Percentiles rank a stretch among this genome's conserved stretches.
Evolutionary conservation across 1,284 basidiomycete genomes (phyloP).

Genomic region (Tilletia indica): DNA sequence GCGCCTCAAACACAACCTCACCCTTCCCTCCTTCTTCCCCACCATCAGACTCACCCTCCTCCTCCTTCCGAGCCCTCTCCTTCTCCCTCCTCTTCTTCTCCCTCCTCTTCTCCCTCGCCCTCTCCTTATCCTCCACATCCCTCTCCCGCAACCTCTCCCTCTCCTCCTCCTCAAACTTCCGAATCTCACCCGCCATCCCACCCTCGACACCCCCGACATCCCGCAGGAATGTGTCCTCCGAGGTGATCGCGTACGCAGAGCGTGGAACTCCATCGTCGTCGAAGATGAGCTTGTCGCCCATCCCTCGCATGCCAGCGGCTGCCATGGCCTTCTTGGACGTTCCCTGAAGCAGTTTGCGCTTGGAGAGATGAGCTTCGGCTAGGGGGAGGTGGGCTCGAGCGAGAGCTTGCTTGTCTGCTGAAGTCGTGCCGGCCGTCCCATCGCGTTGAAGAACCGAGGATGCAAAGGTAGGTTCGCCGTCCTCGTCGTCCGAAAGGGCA

Average conservation of each 20-base stretch:
- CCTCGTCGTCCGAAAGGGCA: conserved; percentile 61
- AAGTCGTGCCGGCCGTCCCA: not conserved
- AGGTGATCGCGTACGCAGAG: conserved; percentile 68
- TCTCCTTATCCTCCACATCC: conserved; percentile 54
- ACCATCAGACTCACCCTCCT: conserved; percentile 40
- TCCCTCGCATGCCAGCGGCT: conserved; percentile 78
- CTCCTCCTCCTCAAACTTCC: conserved; percentile 73
- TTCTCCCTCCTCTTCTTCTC: conserved; percentile 72
- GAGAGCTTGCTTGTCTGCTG: not conserved
- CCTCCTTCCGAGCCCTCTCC: conserved; percentile 70
- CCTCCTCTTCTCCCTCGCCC: conserved; percentile 45
- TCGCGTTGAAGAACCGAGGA: not conserved
- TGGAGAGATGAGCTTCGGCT: conserved; percentile 59
- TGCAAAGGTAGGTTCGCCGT: conserved; percentile 27
- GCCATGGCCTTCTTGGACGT: conserved; percentile 75
- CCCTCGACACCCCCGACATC: conserved; percentile 59
- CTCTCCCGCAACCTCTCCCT: conserved; percentile 83
- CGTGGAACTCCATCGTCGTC: conserved; percentile 63
- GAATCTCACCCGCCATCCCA: conserved; percentile 69
- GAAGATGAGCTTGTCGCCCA: conserved; percentile 76
- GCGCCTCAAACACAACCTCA: conserved; percentile 27
- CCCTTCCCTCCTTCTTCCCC: conserved; percentile 58
- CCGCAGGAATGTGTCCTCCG: conserved; percentile 68
- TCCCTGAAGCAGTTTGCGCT: conserved; percentile 70
- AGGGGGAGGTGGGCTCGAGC: conserved; percentile 5